These are phyloP conservation scores for Tuber umbilicatum DNA, from an alignment of 495 filamentous ascomycete species.

Conservation along the genomic window DNA sequence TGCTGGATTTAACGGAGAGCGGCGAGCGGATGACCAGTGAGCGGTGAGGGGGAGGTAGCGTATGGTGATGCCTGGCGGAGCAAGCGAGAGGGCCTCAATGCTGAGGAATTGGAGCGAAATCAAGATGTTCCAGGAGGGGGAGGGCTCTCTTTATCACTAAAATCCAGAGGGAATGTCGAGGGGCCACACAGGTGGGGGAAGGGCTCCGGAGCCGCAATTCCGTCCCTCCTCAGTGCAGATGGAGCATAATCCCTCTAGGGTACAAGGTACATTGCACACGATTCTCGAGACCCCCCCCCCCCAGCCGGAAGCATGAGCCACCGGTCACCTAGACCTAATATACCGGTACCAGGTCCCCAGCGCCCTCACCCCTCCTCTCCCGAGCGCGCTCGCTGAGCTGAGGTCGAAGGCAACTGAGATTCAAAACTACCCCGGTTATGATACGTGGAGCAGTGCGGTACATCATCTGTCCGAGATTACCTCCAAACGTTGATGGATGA, in stretches of 20 bases:
- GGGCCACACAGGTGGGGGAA: neutral
- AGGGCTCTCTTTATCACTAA: conserved; percentile 2
- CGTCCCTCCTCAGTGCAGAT: too few relatives aligned
- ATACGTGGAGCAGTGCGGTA: neutral
- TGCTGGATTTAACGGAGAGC: neutral
- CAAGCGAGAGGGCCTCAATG: conserved; percentile 1
- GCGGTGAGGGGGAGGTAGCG: neutral
- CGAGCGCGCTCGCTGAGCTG: neutral
- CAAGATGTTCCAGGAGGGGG: neutral
- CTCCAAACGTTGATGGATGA: neutral
- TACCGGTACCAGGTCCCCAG: neutral
- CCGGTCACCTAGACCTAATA: too few relatives aligned
- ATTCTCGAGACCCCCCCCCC: neutral
- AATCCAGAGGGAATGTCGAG: neutral
- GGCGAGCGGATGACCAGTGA: neutral
- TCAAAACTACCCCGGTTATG: neutral
- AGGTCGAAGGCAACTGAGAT: neutral
- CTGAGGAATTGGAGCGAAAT: conserved; percentile 2
- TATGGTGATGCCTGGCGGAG: neutral
- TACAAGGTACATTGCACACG: neutral
- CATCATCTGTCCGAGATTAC: neutral
- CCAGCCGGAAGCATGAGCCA: neutral
- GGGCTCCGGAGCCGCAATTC: neutral
- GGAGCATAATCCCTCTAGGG: neutral
- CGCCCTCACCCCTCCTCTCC: neutral